Base-by-base conservation (phyloP, 139 green algal species). In the Monoraphidium neglectum region DNA sequence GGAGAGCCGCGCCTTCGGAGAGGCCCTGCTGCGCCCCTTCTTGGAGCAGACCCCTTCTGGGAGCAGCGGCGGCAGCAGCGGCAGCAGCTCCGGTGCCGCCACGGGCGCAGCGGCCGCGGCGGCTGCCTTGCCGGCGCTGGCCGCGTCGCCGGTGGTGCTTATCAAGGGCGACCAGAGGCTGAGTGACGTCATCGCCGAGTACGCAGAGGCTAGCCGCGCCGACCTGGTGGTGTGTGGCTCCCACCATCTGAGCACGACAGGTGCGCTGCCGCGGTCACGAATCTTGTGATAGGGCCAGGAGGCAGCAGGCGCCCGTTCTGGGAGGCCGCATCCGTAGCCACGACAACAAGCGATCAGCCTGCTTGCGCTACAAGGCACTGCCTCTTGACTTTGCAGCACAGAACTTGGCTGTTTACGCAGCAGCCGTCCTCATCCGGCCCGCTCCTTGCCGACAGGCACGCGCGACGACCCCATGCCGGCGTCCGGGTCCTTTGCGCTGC, bases 381-480 rank as follows among this genome's bases (percentile, higher is more conserved):
- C n/a, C n/a, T n/a, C n/a, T n/a, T n/a, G n/a, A n/a, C n/a, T n/a
- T n/a, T n/a, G n/a, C n/a, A n/a, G n/a, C n/a, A n/a, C n/a, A n/a
- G n/a, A n/a, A n/a, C n/a, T n/a, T n/a, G n/a, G n/a, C n/a, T n/a
- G n/a, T n/a, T n/a, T n/a, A n/a, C n/a, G n/a, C n/a, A n/a, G n/a
- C n/a, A n/a, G n/a, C n/a, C n/a, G n/a, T n/a, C n/a, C n/a, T n/a
- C n/a, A n/a, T n/a, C n/a, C n/a, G n/a, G n/a, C n/a, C n/a, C n/a
- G n/a, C n/a, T n/a, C n/a, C n/a, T n/a, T n/a, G n/a, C n/a, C n/a
- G n/a, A 46, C 72, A 77, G 72, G 72, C 43, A 70, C 72, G 24
- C 72, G 72, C 57, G 72, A 70, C 18, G 63, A 77, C 60, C 73
- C 73, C 1, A 24, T 79, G 63, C 73, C 73, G 23, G 73, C 73